Base-by-base conservation (phyloP, 345 rosid genomes). In the Populus nigra region DNA sequence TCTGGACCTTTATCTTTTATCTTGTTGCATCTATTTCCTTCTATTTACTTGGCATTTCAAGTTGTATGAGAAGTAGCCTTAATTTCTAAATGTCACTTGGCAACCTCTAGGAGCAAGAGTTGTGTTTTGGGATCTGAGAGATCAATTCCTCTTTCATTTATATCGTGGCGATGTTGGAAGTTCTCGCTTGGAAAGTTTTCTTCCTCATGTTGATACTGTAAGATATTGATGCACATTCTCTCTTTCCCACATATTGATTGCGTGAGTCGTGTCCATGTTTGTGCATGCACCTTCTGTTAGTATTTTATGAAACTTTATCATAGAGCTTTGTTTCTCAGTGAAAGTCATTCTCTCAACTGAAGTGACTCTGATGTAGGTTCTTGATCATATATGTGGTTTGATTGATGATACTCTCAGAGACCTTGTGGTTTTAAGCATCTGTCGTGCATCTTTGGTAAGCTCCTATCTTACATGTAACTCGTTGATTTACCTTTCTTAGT, bases 61-160 rank as follows among this genome's bases (percentile, higher is more conserved):
- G 16, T 38, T 41, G 65, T 50, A 47, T 65, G 73, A 45, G 68
- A 55, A 67, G 57, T 78, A 59, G 57, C 71, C 72, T 55, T 50
- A 45, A 31, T 62, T 68, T 76, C 15, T 47, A 69, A 75, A 8
- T 65, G 33, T 65, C 29, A 71, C 72, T 68, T 82, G 70, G 70
- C 78, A 72, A 81, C 74, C 77, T 73, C 25, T 82, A 95, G 99
- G 99, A 73, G 87, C 91, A 71, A 90, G 92, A 83, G 87, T 88
- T 66, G 88, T 92, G 61, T 93, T 92, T 81, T 93, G 98, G 98
- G 99, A 96, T 85, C 88, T 96, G 74, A 89, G 92, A 85, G 94
- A 92, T 77, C 82, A 73, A 76, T 88, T 93, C 84, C 87, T 96
- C 80, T 84, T 85, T 57, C 87, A 84, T 73, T 75, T 93, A 82